A percentile compares a stretch with the other conserved stretches of the same genome.
Conservation (phyloP, 306 rosid species). For the Elaeagnus macrophylla region DNA sequence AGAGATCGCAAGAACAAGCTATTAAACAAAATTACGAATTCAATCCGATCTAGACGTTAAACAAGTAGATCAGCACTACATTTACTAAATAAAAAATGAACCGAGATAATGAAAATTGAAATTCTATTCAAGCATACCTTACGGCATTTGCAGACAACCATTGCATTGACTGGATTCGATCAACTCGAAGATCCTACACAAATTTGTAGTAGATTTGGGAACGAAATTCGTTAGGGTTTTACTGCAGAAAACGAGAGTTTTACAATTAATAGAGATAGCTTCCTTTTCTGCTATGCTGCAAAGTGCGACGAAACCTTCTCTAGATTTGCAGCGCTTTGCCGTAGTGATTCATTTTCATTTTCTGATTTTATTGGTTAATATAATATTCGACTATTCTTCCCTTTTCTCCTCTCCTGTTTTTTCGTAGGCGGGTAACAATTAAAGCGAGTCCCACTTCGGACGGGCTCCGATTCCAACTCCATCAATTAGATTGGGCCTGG, state of each 20-base stretch:
- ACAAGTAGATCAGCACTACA: constrained; percentile 10
- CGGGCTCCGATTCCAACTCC: too few species aligned
- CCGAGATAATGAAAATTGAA: constrained; percentile 9
- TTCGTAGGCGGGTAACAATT: too few species aligned
- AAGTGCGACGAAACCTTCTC: background rate
- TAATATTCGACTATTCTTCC: too few species aligned
- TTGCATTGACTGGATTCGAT: constrained; percentile 37
- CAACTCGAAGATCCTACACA: too few species aligned
- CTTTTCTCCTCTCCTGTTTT: too few species aligned
- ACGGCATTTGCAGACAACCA: constrained; percentile 99
- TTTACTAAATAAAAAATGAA: constrained; percentile 7
- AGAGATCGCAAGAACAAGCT: background rate
- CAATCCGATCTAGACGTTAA: constrained; percentile 45
- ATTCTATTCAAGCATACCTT: constrained; percentile 39
- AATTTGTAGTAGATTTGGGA: constrained; percentile 12
- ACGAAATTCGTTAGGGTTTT: constrained; percentile 8
- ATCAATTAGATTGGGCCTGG: too few species aligned
- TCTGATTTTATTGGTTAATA: background rate
- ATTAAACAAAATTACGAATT: constrained; percentile 1
- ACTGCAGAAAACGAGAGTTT: background rate
- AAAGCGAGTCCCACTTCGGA: too few species aligned
- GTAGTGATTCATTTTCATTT: constrained; percentile 35
- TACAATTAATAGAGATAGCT: background rate
- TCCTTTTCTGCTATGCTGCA: background rate
- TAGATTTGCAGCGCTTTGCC: constrained; percentile 16